Base-by-base conservation (phyloP, 129 eudicot species). In the Solidago caesia region DNA sequence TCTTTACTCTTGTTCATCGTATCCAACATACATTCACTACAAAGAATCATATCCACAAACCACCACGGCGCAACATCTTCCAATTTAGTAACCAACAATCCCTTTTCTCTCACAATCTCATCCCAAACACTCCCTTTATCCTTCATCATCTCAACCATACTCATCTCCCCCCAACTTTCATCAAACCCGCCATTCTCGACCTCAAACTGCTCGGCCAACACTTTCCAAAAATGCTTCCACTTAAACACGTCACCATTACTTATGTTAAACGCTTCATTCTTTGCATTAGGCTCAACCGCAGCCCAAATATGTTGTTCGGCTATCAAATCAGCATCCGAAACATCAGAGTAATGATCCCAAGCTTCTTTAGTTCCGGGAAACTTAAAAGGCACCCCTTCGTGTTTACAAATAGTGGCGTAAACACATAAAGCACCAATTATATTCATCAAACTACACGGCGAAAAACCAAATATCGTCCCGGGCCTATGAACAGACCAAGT, bases 241-340 rank as follows among this genome's bases (percentile, higher is more conserved):
- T 81, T 92, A 67, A 92, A 89, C 73, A 90, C 89, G 71, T 92
- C 98, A 0, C 96, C 96, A 78, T 92, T 92, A 59, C 92, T 90
- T 42, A 87, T 80, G 47, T 89, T 92, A 65, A 92, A 92, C 0
- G 96, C 96, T 74, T 92, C 96, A 21, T 87, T 77, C 86, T 88
- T 92, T 0, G 90, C 92, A 5, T 81, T 70, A 0, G 89, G 85
- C 29, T 89, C 90, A 4, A 92, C 86, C 0, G 96, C 90, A 0
- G 96, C 96, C 98, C 96, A 92, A 15, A 92, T 88, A 15, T 89
- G 96, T 58, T 92, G 98, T 78, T 92, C 98, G 0, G 96, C 98
- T 5, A 90, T 82, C 92, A 92, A 78, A 63, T 88, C 96, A 0
- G 98, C 96, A 70, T 92, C 98, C 1, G 96, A 88, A 43, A 75